These are phyloP conservation scores for Suhomyces emberorum DNA, from an alignment of 805 yeast species.

Conservation along the genomic window DNA sequence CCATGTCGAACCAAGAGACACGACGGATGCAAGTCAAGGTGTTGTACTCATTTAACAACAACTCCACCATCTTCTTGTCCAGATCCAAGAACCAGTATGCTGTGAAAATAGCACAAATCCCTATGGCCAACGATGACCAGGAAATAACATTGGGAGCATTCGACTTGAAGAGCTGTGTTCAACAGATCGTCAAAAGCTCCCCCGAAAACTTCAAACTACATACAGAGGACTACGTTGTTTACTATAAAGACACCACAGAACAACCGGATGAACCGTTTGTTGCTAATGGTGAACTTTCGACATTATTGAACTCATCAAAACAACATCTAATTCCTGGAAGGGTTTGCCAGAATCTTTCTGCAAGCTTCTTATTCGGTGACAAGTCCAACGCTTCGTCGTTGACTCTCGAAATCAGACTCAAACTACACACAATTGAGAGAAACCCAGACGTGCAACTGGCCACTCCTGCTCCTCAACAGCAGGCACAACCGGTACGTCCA, in stretches of 20 bases:
- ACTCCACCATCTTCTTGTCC: conserved; percentile 41
- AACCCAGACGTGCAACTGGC: conserved; percentile 3
- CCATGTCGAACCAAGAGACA: conserved; percentile 20
- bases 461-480: conserved; percentile 1
- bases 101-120: conserved; percentile 38
- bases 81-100: conserved; percentile 32
- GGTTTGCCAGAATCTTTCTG: conserved; percentile 56
- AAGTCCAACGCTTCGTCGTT: conserved; percentile 37
- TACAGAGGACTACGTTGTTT: conserved; percentile 42
- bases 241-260: conserved; percentile 45
- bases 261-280: conserved; percentile 49
- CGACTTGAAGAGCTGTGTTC: conserved; percentile 36
- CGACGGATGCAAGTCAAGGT: conserved; percentile 45
- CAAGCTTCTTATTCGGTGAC: conserved; percentile 37
- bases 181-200: conserved; percentile 35
- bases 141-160: conserved; percentile 41
- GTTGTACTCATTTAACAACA: conserved; percentile 43
- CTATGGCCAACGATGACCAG: conserved; percentile 17
- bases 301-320: conserved; percentile 23
- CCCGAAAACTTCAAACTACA: conserved; percentile 42
- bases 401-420: conserved; percentile 56
- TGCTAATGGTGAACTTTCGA: conserved; percentile 38
- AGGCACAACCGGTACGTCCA: conserved; percentile 1
- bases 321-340: conserved; percentile 44
- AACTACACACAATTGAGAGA: conserved; percentile 40